phyloP scores from a whole-genome alignment of 768 basidiomycete genomes.

The Leucocoprinus leucothites region DNA sequence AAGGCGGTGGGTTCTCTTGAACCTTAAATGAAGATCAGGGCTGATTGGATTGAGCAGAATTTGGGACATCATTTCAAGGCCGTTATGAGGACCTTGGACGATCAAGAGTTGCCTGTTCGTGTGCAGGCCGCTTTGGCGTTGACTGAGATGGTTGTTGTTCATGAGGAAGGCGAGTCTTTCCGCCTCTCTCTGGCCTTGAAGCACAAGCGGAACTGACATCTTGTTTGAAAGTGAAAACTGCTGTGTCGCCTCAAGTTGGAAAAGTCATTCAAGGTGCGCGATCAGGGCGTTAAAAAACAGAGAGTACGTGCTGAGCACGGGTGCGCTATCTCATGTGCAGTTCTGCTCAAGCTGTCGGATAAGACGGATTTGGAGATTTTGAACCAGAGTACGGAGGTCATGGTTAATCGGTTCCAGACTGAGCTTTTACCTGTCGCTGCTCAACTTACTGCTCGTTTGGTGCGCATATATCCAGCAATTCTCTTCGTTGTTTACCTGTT shows the following conservation, averaged over 20 bases:
- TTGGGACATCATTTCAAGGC: constrained; percentile 63
- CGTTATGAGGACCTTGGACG: constrained; percentile 67
- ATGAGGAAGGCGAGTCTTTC: constrained; percentile 51
- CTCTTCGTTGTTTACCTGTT: not conserved
- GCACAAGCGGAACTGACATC: not conserved
- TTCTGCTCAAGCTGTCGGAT: constrained; percentile 85
- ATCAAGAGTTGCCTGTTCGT: constrained; percentile 76
- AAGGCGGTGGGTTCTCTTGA: constrained; percentile 44
- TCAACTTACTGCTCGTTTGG: constrained; percentile 74
- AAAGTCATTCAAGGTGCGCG: constrained; percentile 79
- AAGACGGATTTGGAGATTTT: constrained; percentile 88
- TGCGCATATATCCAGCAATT: constrained; percentile 38
- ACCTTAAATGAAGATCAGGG: not conserved
- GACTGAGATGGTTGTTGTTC: constrained; percentile 65
- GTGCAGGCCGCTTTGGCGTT: constrained; percentile 82
- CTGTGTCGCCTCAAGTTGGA: constrained; percentile 73
- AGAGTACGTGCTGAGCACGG: too few relatives aligned
- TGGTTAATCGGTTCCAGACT: constrained; percentile 83
- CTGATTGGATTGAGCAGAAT: constrained; percentile 42
- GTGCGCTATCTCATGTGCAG: constrained; percentile 31
- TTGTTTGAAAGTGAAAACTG: constrained; percentile 52
- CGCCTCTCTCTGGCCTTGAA: not conserved
- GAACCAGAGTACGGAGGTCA: constrained; percentile 78
- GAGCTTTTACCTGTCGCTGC: constrained; percentile 85
- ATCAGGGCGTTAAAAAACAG: too few relatives aligned